Percentiles rank a stretch among this genome's conserved stretches.
These are phyloP conservation scores for Penicillium dipodomyicola DNA, from an alignment of 495 filamentous ascomycete genomes.

Conservation along the genomic window DNA sequence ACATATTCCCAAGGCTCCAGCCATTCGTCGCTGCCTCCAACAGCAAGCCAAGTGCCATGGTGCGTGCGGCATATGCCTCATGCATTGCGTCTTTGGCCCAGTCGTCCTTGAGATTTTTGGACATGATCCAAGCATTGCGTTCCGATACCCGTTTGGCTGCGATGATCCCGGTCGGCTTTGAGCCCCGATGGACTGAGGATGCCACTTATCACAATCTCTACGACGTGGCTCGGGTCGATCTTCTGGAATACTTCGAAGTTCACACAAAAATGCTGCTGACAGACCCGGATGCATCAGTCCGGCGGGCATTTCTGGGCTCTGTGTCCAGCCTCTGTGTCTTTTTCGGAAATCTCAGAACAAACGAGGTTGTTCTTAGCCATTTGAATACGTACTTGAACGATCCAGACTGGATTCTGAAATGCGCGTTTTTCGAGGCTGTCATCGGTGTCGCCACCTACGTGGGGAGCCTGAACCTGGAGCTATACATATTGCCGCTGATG, in stretches of 20 bases:
- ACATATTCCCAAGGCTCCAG: slow-evolving; percentile 82
- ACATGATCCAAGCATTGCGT: slow-evolving; percentile 84
- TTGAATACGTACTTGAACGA: slow-evolving; percentile 98
- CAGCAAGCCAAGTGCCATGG: slow-evolving; percentile 61
- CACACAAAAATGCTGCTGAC: slow-evolving; percentile 89
- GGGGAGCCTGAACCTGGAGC: slow-evolving; percentile 82
- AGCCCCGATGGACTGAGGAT: slow-evolving; percentile 62
- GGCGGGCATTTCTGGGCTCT: slow-evolving; percentile 88
- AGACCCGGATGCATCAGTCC: slow-evolving; percentile 82
- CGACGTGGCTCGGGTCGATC: slow-evolving; percentile 73
- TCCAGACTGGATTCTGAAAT: slow-evolving; percentile 92
- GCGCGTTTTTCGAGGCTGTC: slow-evolving; percentile 93
- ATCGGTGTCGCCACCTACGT: slow-evolving; percentile 90
- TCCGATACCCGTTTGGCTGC: slow-evolving; percentile 79
- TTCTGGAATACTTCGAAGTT: slow-evolving; percentile 75
- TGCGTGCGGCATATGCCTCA: slow-evolving; percentile 87
- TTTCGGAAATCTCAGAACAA: slow-evolving; percentile 84
- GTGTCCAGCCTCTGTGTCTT: slow-evolving; percentile 92
- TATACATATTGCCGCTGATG: slow-evolving; percentile 96
- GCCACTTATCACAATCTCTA: slow-evolving; percentile 77
- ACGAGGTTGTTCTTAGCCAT: slow-evolving; percentile 91
- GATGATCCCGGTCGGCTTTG: slow-evolving; percentile 65
- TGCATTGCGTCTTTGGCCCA: slow-evolving; percentile 89
- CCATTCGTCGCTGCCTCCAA: slow-evolving; percentile 58
- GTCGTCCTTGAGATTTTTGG: slow-evolving; percentile 80